Base-by-base conservation (phyloP, 129 eudicot genomes). In the Heracleum sosnowskyi region DNA sequence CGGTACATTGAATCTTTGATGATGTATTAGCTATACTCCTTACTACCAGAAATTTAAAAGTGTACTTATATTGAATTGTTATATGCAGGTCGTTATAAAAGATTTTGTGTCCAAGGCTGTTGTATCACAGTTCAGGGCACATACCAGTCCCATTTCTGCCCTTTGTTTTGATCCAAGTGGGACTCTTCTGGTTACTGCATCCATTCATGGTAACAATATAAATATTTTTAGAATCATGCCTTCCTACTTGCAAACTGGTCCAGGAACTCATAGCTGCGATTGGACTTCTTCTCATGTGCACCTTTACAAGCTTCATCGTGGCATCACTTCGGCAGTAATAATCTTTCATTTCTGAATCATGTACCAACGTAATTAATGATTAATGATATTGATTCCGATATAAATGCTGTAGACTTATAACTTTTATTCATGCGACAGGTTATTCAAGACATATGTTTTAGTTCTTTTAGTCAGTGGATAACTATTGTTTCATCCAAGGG, bases 131-230 rank as follows among this genome's bases (percentile, higher is more conserved):
- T 96, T 96, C 83, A 87, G 88, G 89, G 97, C 99, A 49, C 99
- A 96, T 53, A 78, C 90, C 42, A 92, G 96, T 83, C 93, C 99
- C 71, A 88, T 96, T 60, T 90, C 97, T 83, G 97, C 97, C 71
- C 85, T 96, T 7, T 96, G 97, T 82, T 96, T 96, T 85, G 99
- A 96, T 79, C 99, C 95, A 26, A 96, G 99, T 79, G 99, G 99
- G 83, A 92, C 97, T 60, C 97, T 96, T 49, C 85, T 96, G 76
- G 97, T 96, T 42, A 96, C 97, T 62, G 97, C 99, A 73, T 92
- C 97, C 17, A 83, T 92, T 73, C 85, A 89, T 69, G 99, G 99
- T 63, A 90, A 92, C 77, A 96, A 96, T 78, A 92, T 96, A 53
- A 96, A 96, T 73, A 85, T 96, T 24, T 96, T 96, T 81, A 87